Base-by-base conservation (phyloP, 495 filamentous ascomycete genomes). In the Talaromyces stipitatus region DNA sequence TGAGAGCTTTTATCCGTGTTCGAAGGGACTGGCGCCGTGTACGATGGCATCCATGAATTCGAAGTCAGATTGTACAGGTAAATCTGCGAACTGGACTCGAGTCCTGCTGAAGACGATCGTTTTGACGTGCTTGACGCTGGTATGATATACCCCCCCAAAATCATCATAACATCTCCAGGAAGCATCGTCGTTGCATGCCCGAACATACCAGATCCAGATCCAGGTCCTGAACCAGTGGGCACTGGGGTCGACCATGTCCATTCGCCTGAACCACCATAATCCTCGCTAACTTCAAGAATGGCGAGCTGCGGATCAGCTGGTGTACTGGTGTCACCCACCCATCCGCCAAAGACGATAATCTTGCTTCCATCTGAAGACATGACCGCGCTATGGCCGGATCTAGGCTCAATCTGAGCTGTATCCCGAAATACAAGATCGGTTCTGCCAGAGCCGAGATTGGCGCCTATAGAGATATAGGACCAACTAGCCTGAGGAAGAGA, bases 131-230 rank as follows among this genome's bases (percentile, higher is more conserved):
- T 64, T 23, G 59, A 61, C 16, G 72, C 62, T 7, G 82, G 69
- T 55, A 96, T 95, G 9, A 64, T 73, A 59, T 88, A 91, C 2
- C 92, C 92, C 14, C 92, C 92, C 45, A 85, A 79, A 26, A 95
- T 73, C 87, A 97, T 89, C 88, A 97, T 90, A 0, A 96, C 80
- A 59, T 86, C 88, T 2, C 91, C 92, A 18, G 89, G 86, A 14
- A 97, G 79, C 77, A 96, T 82, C 4, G 76, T 80, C 4, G 90
- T 89, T 2, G 87, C 92, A 67, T 97, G 92, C 3, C 92, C 92
- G 64, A 88, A 95, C 3, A 95, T 72, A 0, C 90, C 91, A 3
- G 74, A 62, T 6, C 79, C 81, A 51, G 76, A 69, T 2, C 67
- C 58, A 2, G 81, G 69, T 1, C 70, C 74, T n/a, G 59, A 27